phyloP scores from a whole-genome alignment of 1,139 yeast species.

The Taphrina communis region DNA sequence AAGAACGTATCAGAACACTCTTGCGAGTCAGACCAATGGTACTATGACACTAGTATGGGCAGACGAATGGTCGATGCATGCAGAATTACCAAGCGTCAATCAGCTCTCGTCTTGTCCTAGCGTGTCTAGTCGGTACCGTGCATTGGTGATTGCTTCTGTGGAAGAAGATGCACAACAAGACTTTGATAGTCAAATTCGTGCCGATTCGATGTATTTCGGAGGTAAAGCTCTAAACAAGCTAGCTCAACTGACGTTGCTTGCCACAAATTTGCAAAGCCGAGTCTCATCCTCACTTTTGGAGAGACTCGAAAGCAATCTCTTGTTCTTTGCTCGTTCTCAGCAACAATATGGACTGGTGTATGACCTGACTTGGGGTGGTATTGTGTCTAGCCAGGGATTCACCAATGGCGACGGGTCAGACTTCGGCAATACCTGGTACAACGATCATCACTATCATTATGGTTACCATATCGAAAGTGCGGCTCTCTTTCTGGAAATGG shows the following conservation, averaged over 20 bases:
- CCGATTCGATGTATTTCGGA: slow-evolving; percentile 64
- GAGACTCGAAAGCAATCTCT: slow-evolving; percentile 62
- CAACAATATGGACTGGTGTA: slow-evolving; percentile 69
- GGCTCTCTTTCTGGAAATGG: slow-evolving; percentile 68
- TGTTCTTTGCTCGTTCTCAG: slow-evolving; percentile 58
- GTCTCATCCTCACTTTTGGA: slow-evolving; percentile 55
- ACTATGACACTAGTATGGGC: slow-evolving; percentile 67
- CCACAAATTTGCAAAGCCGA: slow-evolving; percentile 61
- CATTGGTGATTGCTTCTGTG: slow-evolving; percentile 61
- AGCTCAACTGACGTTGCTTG: slow-evolving; percentile 70
- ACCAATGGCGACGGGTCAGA: slow-evolving; percentile 61
- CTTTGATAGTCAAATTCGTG: slow-evolving; percentile 59
- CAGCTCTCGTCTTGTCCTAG: slow-evolving; percentile 58
- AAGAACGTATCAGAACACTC: slow-evolving; percentile 52
- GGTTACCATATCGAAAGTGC: slow-evolving; percentile 81
- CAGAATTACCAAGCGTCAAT: slow-evolving; percentile 62
- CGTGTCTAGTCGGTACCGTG: slow-evolving; percentile 54
- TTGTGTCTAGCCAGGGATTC: slow-evolving; percentile 62
- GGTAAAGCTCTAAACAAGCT: slow-evolving; percentile 79
- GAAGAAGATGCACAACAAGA: slow-evolving; percentile 65
- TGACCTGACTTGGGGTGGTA: slow-evolving; percentile 70
- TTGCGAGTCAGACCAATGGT: slow-evolving; percentile 72
- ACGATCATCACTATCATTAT: slow-evolving; percentile 82
- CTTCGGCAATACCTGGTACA: slow-evolving; percentile 72
- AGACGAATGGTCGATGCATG: slow-evolving; percentile 59